phyloP scores from a whole-genome alignment of 1,139 yeast genomes.

The Arxiozyma heterogenica region DNA sequence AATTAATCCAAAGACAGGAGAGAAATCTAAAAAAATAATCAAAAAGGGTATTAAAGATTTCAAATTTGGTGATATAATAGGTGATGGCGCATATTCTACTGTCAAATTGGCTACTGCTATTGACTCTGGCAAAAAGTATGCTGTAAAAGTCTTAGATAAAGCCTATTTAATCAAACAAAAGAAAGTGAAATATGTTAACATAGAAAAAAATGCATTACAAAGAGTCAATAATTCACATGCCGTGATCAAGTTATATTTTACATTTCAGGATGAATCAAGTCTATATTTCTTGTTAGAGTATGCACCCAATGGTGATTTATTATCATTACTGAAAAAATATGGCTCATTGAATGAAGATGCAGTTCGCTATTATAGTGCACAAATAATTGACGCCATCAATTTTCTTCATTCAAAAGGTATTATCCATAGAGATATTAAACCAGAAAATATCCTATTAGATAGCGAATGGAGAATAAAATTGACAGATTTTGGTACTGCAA shows the following conservation, averaged over 20 bases:
- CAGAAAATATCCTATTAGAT: conserved; percentile 83
- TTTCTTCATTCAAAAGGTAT: conserved; percentile 80
- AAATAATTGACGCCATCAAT: conserved; percentile 76
- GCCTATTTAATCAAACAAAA: conserved; percentile 69
- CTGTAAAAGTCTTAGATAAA: conserved; percentile 66
- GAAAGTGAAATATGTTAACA: conserved; percentile 70
- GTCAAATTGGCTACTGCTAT: conserved; percentile 63
- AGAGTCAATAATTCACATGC: conserved; percentile 61
- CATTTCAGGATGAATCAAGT: conserved; percentile 68
- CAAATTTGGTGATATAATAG: conserved; percentile 60
- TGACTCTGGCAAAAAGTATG: conserved; percentile 48
- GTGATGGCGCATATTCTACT: conserved; percentile 77
- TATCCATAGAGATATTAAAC: conserved; percentile 89
- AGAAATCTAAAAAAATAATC: conserved; percentile 38
- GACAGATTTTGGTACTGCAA: conserved; percentile 98
- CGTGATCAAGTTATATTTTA: conserved; percentile 61
- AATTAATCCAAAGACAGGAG: conserved; percentile 39
- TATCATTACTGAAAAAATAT: conserved; percentile 49
- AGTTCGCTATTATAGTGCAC: conserved; percentile 52
- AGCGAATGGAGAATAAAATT: conserved; percentile 72
- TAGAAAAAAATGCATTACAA: conserved; percentile 67
- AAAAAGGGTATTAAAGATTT: conserved; percentile 47
- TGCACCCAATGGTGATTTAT: conserved; percentile 72
- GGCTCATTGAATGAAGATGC: conserved; percentile 50
- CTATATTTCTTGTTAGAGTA: conserved; percentile 68